phyloP scores from a whole-genome alignment of 257 asterid genomes.

The Salvia miltiorrhiza region DNA sequence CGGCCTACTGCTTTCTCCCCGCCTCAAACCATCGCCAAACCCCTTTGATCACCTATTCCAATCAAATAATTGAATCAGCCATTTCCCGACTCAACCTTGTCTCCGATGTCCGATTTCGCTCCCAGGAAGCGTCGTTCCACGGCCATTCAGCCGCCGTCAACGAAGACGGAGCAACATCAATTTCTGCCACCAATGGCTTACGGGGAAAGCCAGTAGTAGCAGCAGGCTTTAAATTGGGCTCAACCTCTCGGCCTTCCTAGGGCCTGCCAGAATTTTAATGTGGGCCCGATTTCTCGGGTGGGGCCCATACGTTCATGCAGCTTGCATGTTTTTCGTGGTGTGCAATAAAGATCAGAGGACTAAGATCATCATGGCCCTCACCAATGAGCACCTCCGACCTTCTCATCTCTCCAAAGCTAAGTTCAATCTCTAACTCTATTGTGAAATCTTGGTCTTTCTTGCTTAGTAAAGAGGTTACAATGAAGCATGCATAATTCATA shows the following conservation, averaged over 20 bases:
- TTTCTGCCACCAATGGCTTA: slow-evolving; percentile 7
- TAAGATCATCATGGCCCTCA: slow-evolving; percentile 41
- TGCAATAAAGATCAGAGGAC: slow-evolving; percentile 68
- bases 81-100: slow-evolving; percentile 36
- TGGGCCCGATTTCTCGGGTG: slow-evolving; percentile 33
- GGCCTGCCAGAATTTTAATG: slow-evolving; percentile 40
- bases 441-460: too few relatives aligned
- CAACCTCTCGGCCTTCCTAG: slow-evolving; percentile 29
- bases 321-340: slow-evolving; percentile 44
- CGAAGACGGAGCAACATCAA: background rate
- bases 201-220: slow-evolving; percentile 18
- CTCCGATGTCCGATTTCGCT: slow-evolving; percentile 20
- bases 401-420: too few relatives aligned
- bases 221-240: slow-evolving; percentile 22
- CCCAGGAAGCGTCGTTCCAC: slow-evolving; percentile 21
- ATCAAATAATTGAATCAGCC: slow-evolving; percentile 39
- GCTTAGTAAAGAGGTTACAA: too few relatives aligned
- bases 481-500: too few relatives aligned
- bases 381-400: too few relatives aligned
- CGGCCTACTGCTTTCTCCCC: background rate
- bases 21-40: slow-evolving; percentile 6
- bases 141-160: background rate
- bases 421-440: too few relatives aligned
- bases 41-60: slow-evolving; percentile 7
- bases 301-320: slow-evolving; percentile 22